phyloP scores from a whole-genome alignment of 2,329 filamentous ascomycete species.

The Zalaria sp. region DNA sequence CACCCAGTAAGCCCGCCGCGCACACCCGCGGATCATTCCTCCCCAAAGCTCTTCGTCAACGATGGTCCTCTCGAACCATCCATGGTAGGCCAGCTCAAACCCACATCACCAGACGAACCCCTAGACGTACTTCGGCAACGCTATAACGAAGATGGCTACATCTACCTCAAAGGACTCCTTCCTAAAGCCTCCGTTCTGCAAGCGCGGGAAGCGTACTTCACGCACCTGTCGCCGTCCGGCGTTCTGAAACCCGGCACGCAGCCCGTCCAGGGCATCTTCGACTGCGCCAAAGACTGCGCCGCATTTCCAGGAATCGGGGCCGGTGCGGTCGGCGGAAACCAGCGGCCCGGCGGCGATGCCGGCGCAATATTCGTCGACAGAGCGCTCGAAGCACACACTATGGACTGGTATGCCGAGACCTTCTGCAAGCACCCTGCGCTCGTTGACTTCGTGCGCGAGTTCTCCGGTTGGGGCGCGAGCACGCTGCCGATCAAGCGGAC shows the following conservation, averaged over 20 bases:
- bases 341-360: neutral
- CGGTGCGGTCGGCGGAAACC: conserved; percentile 1
- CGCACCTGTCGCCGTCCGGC: conserved; percentile 22
- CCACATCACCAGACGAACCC: conserved; percentile 1
- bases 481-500: conserved; percentile 18
- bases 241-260: conserved; percentile 24
- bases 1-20: too few species aligned
- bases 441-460: conserved; percentile 17
- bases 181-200: conserved; percentile 29
- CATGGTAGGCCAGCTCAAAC: neutral
- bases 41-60: conserved; percentile 3
- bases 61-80: conserved; percentile 1
- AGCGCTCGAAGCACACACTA: conserved; percentile 3
- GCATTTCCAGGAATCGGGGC: conserved; percentile 21
- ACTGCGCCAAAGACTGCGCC: conserved; percentile 19
- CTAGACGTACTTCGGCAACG: conserved; percentile 1
- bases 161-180: conserved; percentile 28
- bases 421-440: conserved; percentile 7
- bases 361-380: conserved; percentile 4
- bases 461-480: conserved; percentile 24
- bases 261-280: conserved; percentile 28
- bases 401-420: conserved; percentile 3
- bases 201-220: conserved; percentile 26
- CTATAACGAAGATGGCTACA: conserved; percentile 13
- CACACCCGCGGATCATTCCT: neutral